These are phyloP conservation scores for Fulvia fulva DNA, from an alignment of 2,329 filamentous ascomycete species.

Conservation along the genomic window DNA sequence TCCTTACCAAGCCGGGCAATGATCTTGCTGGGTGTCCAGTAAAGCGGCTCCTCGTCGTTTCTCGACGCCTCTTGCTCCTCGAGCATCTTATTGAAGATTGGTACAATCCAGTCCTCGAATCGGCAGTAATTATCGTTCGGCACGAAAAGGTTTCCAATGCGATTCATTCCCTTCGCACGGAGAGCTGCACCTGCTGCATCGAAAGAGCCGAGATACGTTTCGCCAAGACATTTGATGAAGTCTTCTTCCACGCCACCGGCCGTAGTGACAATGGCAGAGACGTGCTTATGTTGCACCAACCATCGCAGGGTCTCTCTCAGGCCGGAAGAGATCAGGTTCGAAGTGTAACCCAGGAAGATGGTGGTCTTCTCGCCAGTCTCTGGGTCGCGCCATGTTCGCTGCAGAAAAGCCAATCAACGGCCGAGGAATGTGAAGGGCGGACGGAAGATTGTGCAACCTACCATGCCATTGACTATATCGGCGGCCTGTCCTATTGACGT, in stretches of 20 bases:
- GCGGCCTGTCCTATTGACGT: constrained; percentile 80
- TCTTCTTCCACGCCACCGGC: constrained; percentile 96
- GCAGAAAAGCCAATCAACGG: constrained; percentile 22
- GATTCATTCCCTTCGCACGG: constrained; percentile 81
- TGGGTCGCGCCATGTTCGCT: constrained; percentile 76
- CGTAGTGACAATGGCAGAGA: constrained; percentile 90
- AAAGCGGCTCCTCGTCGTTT: constrained; percentile 58
- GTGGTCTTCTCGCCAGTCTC: constrained; percentile 78
- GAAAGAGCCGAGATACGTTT: constrained; percentile 90
- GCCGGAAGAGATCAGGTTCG: constrained; percentile 94
- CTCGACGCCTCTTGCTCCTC: constrained; percentile 84
- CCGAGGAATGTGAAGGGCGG: background rate
- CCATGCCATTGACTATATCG: constrained; percentile 93
- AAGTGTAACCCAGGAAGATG: constrained; percentile 96
- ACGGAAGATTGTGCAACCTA: constrained; percentile 41
- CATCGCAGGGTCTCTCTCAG: constrained; percentile 87
- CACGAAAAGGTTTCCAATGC: constrained; percentile 92
- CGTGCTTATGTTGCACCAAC: constrained; percentile 86
- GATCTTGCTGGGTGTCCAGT: constrained; percentile 94
- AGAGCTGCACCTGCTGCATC: constrained; percentile 70
- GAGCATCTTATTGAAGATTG: constrained; percentile 90
- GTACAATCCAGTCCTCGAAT: constrained; percentile 96
- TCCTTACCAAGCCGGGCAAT: constrained; percentile 87
- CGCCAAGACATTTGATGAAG: constrained; percentile 94
- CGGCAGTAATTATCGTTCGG: constrained; percentile 96